These are phyloP conservation scores for Alternaria sp. DNA, from an alignment of 2,329 filamentous ascomycete genomes.

Conservation along the genomic window DNA sequence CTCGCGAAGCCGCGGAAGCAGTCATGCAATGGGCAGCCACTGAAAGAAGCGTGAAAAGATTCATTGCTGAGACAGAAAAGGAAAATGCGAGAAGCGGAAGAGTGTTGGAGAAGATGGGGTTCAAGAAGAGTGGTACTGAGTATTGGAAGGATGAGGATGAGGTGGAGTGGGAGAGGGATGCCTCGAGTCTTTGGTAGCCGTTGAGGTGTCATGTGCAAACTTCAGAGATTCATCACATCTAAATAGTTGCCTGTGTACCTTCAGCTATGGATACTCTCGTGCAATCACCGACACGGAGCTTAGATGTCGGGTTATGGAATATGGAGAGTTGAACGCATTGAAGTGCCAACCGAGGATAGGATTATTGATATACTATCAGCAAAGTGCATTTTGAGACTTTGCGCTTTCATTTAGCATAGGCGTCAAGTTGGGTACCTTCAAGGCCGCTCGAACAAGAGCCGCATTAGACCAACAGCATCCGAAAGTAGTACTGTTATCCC, in stretches of 20 bases:
- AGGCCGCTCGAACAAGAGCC: background rate
- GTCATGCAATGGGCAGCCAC: slow-evolving; percentile 27
- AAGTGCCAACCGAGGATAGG: background rate
- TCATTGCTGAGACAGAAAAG: slow-evolving; percentile 36
- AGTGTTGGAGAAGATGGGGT: slow-evolving; percentile 40
- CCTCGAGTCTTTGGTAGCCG: background rate
- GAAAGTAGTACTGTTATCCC: background rate
- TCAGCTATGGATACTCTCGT: too few relatives aligned
- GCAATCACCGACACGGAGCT: background rate
- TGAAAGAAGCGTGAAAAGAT: slow-evolving; percentile 20
- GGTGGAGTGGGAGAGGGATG: slow-evolving; percentile 24
- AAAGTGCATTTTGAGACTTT: background rate
- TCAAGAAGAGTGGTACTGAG: slow-evolving; percentile 19
- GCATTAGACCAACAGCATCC: background rate
- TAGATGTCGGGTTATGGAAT: background rate
- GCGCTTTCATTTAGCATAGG: background rate
- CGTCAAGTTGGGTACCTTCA: background rate
- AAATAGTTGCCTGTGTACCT: too few relatives aligned
- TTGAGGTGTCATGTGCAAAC: background rate
- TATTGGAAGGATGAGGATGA: slow-evolving; percentile 31
- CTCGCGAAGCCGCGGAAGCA: slow-evolving; percentile 26
- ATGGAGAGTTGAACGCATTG: background rate
- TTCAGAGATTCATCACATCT: background rate
- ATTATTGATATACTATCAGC: background rate
- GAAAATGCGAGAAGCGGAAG: slow-evolving; percentile 32